A percentile compares a stretch with the other conserved stretches of the same genome.
phyloP scores from a whole-genome alignment of 441 rosid genomes.

The Biscutella laevigata region DNA sequence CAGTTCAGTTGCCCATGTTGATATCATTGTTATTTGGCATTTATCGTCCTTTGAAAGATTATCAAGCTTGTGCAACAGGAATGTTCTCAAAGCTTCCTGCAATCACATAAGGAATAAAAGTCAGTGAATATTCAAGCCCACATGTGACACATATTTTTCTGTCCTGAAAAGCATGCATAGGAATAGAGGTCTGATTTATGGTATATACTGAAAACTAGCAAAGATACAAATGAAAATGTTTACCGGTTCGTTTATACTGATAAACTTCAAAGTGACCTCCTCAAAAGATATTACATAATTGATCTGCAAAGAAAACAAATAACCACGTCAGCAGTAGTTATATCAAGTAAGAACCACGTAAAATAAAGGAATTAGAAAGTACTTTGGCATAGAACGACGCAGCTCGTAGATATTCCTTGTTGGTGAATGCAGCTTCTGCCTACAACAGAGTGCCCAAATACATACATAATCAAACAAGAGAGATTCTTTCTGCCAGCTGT shows the following conservation, averaged over 20 bases:
- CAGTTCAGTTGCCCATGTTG: slow-evolving; percentile 97
- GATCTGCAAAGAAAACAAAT: slow-evolving; percentile 50
- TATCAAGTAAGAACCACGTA: slow-evolving; percentile 4
- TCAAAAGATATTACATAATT: slow-evolving; percentile 83
- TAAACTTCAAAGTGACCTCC: slow-evolving; percentile 93
- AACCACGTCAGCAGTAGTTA: slow-evolving; percentile 10
- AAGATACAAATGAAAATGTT: too few relatives aligned
- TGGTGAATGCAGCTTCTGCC: slow-evolving; percentile 88
- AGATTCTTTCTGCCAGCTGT: slow-evolving; percentile 15
- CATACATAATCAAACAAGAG: slow-evolving; percentile 18
- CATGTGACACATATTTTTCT: slow-evolving; percentile 1
- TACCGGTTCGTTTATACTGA: slow-evolving; percentile 78
- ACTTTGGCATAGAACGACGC: slow-evolving; percentile 97
- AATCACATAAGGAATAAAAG: slow-evolving; percentile 22
- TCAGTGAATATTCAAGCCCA: slow-evolving; percentile 7
- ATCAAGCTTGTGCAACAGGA: slow-evolving; percentile 91
- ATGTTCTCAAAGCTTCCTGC: slow-evolving; percentile 98
- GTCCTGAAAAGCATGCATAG: neutral
- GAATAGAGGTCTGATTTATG: neutral
- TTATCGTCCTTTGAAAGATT: slow-evolving; percentile 84
- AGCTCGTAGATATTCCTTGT: slow-evolving; percentile 85
- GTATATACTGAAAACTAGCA: too few relatives aligned
- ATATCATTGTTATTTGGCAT: slow-evolving; percentile 97
- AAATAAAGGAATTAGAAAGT: slow-evolving; percentile 22
- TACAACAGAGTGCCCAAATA: slow-evolving; percentile 40